Conservation (phyloP, 805 yeast genomes). For the Huiozyma naganishii region DNA sequence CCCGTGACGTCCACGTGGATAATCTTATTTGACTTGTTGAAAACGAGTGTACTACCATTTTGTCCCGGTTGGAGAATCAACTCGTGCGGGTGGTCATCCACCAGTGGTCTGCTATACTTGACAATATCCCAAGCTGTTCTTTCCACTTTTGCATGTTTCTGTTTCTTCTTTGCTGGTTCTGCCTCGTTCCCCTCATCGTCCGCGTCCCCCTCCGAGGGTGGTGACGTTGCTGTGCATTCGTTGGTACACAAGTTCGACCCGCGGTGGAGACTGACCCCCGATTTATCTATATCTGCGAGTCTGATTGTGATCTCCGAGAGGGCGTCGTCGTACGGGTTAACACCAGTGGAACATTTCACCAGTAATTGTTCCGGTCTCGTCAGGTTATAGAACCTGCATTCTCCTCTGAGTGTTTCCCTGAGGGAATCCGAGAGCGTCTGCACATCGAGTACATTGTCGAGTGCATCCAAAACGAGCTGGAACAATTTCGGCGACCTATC, state of each 20-base stretch:
- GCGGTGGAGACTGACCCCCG: background rate
- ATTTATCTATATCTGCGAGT: constrained; percentile 28
- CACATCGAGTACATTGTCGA: too few relatives aligned
- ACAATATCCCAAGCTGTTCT: constrained; percentile 10
- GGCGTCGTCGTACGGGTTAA: constrained; percentile 6
- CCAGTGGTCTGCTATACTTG: constrained; percentile 34
- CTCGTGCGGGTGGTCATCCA: constrained; percentile 28
- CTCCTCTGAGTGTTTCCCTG: constrained; percentile 46
- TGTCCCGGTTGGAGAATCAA: constrained; percentile 33
- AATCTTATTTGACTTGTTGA: constrained; percentile 21
- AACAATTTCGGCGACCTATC: too few relatives aligned
- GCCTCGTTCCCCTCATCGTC: constrained; percentile 1
- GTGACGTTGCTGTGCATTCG: background rate
- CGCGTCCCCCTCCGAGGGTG: background rate
- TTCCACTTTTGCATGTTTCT: background rate
- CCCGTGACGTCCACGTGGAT: constrained; percentile 13
- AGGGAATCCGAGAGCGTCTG: too few relatives aligned
- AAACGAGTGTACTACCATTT: constrained; percentile 18
- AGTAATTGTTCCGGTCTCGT: constrained; percentile 56
- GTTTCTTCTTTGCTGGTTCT: background rate
- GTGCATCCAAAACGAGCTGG: too few relatives aligned
- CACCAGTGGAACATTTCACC: constrained; percentile 1
- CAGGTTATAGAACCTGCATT: constrained; percentile 68
- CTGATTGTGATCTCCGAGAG: constrained; percentile 47
- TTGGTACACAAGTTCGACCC: constrained; percentile 24